Conservation (phyloP, 208 protist genomes). For the Leishmania lainsoni region DNA sequence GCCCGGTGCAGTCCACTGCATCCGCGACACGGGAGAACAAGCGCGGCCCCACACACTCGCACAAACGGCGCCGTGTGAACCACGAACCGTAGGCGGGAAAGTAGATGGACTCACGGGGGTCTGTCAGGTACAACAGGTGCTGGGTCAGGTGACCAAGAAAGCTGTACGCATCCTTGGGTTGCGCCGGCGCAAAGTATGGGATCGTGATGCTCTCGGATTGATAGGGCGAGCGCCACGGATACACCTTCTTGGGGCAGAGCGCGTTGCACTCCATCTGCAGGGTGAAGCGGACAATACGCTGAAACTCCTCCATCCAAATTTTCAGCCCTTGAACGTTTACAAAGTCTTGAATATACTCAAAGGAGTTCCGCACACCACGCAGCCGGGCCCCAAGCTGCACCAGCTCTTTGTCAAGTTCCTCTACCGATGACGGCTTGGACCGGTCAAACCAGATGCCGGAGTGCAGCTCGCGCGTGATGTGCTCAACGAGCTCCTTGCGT, state of each 20-base stretch:
- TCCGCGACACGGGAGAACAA: slow-evolving; percentile 86
- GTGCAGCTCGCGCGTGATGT: slow-evolving; percentile 80
- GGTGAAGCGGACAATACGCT: slow-evolving; percentile 95
- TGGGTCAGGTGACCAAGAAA: slow-evolving; percentile 94
- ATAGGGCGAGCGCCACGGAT: slow-evolving; percentile 85
- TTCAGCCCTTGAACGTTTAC: slow-evolving; percentile 96
- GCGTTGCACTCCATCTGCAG: slow-evolving; percentile 97
- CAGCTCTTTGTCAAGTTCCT: slow-evolving; percentile 77
- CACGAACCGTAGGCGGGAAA: slow-evolving; percentile 84
- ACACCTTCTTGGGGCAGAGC: slow-evolving; percentile 95
- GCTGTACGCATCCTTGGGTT: slow-evolving; percentile 50
- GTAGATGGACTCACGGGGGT: slow-evolving; percentile 80
- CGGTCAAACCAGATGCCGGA: slow-evolving; percentile 64
- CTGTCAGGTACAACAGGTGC: slow-evolving; percentile 90
- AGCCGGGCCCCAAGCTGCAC: slow-evolving; percentile 72
- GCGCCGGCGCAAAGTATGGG: slow-evolving; percentile 74
- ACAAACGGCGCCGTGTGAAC: slow-evolving; percentile 60
- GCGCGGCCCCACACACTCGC: slow-evolving; percentile 83
- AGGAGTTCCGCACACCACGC: slow-evolving; percentile 91
- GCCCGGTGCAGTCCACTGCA: slow-evolving; percentile 79
- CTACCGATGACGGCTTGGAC: slow-evolving; percentile 37
- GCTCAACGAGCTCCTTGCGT: slow-evolving; percentile 92
- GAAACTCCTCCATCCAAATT: slow-evolving; percentile 97
- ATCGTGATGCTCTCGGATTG: slow-evolving; percentile 95
- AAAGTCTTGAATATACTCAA: slow-evolving; percentile 99